Evolutionary conservation across 306 rosid species (phyloP), one percentile per base, ranked within the genome.

Genomic region (Glycine soja): DNA sequence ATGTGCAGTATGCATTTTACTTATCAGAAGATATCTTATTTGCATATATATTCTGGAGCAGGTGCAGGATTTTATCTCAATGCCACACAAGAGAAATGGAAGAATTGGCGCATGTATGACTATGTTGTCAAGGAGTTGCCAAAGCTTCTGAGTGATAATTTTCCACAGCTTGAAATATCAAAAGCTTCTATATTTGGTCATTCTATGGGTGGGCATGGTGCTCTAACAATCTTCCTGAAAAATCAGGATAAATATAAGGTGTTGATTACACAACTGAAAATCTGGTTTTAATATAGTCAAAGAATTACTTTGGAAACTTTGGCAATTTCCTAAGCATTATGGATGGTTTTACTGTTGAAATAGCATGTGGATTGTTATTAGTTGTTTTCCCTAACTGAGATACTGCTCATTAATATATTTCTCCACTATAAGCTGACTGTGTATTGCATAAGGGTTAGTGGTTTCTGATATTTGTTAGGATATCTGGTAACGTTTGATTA

Each of bases 131-230:
- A 90, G 84, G 99, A 95, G 79, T 79, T 93, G 81, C 99, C 99
- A 7, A 74, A 86, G 75, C 92, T 95, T 86, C 86, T 95, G 68
- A 79, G 82, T 30, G 91, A 95, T 70, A 89, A 87, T 67, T 93
- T 95, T 77, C 91, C 95, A 2, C 88, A 90, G 91, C 98, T 95
- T 63, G 92, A 95, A 74, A 85, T 92, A 51, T 90, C 89, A 11
- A 89, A 85, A 54, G 99, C 97, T 42, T 95, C 98, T 32, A 86
- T 95, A 81, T 91, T 53, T 87, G 99, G 99, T 61, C 99, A 95
- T 80, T 95, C 99, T 67, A 95, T 95, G 99, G 99, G 99, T 9
- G 97, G 99, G 14, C 97, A 95, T 82, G 97, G 99, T 76, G 97
- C 99, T 85, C 73, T 95, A 45, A 93, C 95, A 48, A 89, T 95